Conservation (phyloP, 2,329 filamentous ascomycete species). For the Epichloe scottii region DNA sequence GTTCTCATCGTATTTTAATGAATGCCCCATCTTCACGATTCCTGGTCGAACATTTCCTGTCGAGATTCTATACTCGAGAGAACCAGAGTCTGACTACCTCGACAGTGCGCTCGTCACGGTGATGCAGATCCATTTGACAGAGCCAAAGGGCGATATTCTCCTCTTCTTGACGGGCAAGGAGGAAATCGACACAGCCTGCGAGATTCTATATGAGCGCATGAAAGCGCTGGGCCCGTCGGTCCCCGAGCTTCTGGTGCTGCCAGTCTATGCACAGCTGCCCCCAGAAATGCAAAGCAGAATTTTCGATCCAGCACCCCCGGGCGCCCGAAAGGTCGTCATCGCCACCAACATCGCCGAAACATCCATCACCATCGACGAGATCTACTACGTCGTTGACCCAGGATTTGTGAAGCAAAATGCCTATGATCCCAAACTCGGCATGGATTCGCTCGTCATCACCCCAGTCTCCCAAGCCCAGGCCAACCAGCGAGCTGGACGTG, state of each 20-base stretch:
- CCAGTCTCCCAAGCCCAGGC: constrained; percentile 96
- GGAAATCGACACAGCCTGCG: constrained; percentile 91
- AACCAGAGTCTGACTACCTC: constrained; percentile 91
- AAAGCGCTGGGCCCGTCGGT: constrained; percentile 84
- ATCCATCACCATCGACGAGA: constrained; percentile 93
- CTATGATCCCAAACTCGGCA: constrained; percentile 92
- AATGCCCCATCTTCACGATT: constrained; percentile 93
- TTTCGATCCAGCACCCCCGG: constrained; percentile 87
- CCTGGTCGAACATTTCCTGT: constrained; percentile 92
- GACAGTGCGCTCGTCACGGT: constrained; percentile 90
- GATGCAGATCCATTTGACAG: constrained; percentile 94
- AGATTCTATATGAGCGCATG: constrained; percentile 90
- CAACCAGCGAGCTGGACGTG: constrained; percentile 84
- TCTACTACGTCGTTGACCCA: constrained; percentile 94
- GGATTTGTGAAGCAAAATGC: constrained; percentile 97
- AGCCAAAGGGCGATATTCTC: constrained; percentile 87
- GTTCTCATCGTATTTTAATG: constrained; percentile 91
- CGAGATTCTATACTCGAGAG: constrained; percentile 86
- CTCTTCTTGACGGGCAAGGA: constrained; percentile 95
- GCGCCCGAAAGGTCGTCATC: constrained; percentile 86
- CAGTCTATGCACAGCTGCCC: constrained; percentile 90
- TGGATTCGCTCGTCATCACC: constrained; percentile 92
- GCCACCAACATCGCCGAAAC: constrained; percentile 98
- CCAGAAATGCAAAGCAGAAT: constrained; percentile 90
- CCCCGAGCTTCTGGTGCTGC: constrained; percentile 82